Conservation (phyloP, 345 rosid species). For the Draba incana region DNA sequence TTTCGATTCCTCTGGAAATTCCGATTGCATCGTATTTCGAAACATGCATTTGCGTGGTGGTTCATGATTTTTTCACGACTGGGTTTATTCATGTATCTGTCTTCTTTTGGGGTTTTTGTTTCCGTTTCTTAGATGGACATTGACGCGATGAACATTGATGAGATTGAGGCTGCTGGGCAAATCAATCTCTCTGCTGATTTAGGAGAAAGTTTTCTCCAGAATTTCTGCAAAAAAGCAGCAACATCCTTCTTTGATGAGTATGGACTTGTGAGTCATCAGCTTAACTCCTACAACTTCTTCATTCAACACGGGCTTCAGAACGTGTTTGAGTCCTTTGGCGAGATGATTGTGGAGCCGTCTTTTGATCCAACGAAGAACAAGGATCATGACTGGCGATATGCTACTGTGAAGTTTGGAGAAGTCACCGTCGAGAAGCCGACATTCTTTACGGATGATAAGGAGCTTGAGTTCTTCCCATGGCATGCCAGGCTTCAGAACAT, state of each 20-base stretch:
- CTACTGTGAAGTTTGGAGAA: constrained; percentile 53
- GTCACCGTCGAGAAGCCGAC: constrained; percentile 48
- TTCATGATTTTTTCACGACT: background rate
- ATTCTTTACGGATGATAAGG: constrained; percentile 47
- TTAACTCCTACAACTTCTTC: constrained; percentile 78
- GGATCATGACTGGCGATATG: constrained; percentile 63
- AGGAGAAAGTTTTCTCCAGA: constrained; percentile 52
- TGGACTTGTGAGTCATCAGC: constrained; percentile 83
- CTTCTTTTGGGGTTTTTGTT: constrained; percentile 8
- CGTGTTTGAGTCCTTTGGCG: constrained; percentile 53
- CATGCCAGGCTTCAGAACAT: constrained; percentile 92
- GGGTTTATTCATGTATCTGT: background rate
- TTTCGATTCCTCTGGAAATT: background rate
- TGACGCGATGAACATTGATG: constrained; percentile 29
- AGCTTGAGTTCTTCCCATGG: constrained; percentile 61
- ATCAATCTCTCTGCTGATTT: constrained; percentile 44
- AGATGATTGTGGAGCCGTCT: constrained; percentile 63
- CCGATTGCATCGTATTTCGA: background rate
- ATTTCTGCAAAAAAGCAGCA: constrained; percentile 66
- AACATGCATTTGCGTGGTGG: background rate
- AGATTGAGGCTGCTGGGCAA: constrained; percentile 40
- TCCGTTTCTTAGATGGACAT: background rate
- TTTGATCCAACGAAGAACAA: constrained; percentile 73
- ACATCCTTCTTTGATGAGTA: constrained; percentile 64
- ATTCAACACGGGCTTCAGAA: constrained; percentile 65